Conservation (phyloP, 345 rosid species). For the Linum trigynum region DNA sequence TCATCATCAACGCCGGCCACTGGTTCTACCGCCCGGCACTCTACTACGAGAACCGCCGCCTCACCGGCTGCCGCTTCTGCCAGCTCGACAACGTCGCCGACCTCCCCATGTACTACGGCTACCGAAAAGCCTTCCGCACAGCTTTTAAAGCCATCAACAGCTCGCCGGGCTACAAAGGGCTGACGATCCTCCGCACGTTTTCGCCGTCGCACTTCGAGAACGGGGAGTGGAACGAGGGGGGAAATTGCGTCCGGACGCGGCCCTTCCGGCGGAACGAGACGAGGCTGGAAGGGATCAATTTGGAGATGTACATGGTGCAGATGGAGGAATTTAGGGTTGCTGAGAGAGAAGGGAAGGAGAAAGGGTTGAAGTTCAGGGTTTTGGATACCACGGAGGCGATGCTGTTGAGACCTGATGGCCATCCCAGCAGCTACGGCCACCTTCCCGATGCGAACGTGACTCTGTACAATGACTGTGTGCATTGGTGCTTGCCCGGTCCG, state of each 20-base stretch:
- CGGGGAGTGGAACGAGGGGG: conserved; percentile 80
- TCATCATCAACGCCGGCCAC: conserved; percentile 65
- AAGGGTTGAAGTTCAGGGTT: conserved; percentile 45
- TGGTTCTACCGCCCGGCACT: conserved; percentile 68
- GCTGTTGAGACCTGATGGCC: conserved; percentile 75
- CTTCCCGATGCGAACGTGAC: conserved; percentile 56
- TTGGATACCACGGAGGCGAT: conserved; percentile 52
- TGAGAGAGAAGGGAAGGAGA: conserved; percentile 39
- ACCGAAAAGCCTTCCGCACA: conserved; percentile 50
- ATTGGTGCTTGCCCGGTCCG: conserved; percentile 94
- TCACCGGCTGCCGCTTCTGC: conserved; percentile 62
- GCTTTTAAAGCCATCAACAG: conserved; percentile 55
- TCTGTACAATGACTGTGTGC: conserved; percentile 75
- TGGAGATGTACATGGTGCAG: conserved; percentile 56
- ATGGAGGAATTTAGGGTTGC: conserved; percentile 64
- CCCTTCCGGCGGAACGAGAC: conserved; percentile 54
- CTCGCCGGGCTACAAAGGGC: conserved; percentile 43
- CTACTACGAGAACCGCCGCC: conserved; percentile 34
- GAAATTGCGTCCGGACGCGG: conserved; percentile 47
- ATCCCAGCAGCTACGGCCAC: conserved; percentile 67
- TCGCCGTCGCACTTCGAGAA: conserved; percentile 77
- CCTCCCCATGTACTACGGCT: conserved; percentile 51
- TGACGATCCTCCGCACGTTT: conserved; percentile 51
- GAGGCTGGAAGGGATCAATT: conserved; percentile 30
- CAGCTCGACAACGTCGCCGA: conserved; percentile 40